These are phyloP conservation scores for Penicillium waksmanii DNA, from an alignment of 495 filamentous ascomycete genomes.

Conservation along the genomic window DNA sequence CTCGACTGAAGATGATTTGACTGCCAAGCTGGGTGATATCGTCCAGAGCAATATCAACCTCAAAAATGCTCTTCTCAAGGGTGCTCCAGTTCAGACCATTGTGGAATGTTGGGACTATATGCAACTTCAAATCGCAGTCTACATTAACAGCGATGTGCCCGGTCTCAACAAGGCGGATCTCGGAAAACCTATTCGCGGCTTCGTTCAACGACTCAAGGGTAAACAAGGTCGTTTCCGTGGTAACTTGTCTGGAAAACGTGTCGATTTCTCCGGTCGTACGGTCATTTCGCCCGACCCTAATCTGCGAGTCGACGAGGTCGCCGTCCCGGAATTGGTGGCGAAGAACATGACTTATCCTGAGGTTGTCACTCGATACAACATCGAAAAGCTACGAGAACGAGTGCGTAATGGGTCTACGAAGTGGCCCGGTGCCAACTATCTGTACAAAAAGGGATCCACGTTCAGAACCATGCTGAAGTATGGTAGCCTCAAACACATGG, in stretches of 20 bases:
- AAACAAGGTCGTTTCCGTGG: conserved; percentile 97
- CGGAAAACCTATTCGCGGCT: conserved; percentile 83
- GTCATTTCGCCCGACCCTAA: conserved; percentile 98
- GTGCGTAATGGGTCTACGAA: conserved; percentile 72
- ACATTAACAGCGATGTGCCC: conserved; percentile 96
- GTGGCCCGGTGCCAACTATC: conserved; percentile 85
- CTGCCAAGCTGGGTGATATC: conserved; percentile 92
- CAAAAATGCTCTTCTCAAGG: conserved; percentile 75
- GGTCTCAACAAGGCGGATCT: conserved; percentile 76
- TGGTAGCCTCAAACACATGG: conserved; percentile 65
- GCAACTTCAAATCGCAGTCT: conserved; percentile 92
- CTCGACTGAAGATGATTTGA: conserved; percentile 95
- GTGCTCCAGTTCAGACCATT: conserved; percentile 80
- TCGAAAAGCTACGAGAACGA: conserved; percentile 73
- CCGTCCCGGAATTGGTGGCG: conserved; percentile 84
- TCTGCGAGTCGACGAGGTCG: conserved; percentile 89
- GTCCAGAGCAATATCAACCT: conserved; percentile 85
- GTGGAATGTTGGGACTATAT: conserved; percentile 99
- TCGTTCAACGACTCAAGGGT: conserved; percentile 93
- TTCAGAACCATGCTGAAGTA: conserved; percentile 77
- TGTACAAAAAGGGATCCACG: conserved; percentile 71
- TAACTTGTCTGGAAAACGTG: conserved; percentile 96
- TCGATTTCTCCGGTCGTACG: conserved; percentile 95
- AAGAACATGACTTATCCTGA: conserved; percentile 96
- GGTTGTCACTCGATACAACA: conserved; percentile 78